A percentile compares a stretch with the other conserved stretches of the same genome.
Conservation (phyloP, 1,139 yeast genomes). For the Geotrichum restrictum region DNA sequence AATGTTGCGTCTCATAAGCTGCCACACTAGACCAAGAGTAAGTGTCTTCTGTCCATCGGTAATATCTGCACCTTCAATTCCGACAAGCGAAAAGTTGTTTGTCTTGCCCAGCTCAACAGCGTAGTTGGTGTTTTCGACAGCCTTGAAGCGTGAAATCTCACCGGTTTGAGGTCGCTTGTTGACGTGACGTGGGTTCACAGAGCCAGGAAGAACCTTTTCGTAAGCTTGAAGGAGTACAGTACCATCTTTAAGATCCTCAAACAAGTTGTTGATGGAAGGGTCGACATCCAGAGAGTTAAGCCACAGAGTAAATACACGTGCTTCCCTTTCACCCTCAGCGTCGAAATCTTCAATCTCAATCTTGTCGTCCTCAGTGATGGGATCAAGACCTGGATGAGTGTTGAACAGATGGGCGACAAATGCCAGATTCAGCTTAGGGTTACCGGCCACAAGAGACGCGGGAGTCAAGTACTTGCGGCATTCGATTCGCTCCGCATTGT, state of each 20-base stretch:
- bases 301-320: constrained; percentile 97
- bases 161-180: constrained; percentile 78
- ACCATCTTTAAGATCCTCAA: constrained; percentile 95
- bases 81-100: constrained; percentile 86
- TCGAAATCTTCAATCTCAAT: constrained; percentile 85
- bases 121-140: constrained; percentile 91
- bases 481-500: constrained; percentile 83
- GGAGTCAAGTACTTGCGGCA: constrained; percentile 95
- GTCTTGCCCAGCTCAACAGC: constrained; percentile 95
- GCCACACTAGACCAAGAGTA: constrained; percentile 97
- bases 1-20: constrained; percentile 94
- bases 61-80: constrained; percentile 97
- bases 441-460: constrained; percentile 87
- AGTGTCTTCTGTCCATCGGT: constrained; percentile 88
- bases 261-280: constrained; percentile 85
- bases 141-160: constrained; percentile 85
- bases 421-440: constrained; percentile 92
- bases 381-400: constrained; percentile 94
- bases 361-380: constrained; percentile 86
- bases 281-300: constrained; percentile 92
- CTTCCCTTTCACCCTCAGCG: constrained; percentile 99
- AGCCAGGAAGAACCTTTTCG: constrained; percentile 92
- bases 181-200: constrained; percentile 73
- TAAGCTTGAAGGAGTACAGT: constrained; percentile 83
- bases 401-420: constrained; percentile 96